These are phyloP conservation scores for Protomyces inundatus DNA, from an alignment of 1,139 yeast genomes.

Conservation along the genomic window DNA sequence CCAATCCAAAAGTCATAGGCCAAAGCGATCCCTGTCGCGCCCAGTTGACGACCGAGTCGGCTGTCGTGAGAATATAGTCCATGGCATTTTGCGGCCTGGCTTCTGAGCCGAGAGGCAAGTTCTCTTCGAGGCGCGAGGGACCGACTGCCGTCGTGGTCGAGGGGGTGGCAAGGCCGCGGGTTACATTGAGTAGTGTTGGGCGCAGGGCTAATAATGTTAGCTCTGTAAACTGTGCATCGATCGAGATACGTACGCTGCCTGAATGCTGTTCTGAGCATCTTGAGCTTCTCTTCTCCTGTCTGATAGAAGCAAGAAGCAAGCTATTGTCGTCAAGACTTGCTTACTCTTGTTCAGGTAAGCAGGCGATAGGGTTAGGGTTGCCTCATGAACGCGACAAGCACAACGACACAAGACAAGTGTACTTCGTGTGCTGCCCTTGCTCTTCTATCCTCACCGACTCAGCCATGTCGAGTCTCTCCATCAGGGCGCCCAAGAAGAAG, in stretches of 20 bases:
- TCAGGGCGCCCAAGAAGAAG: conserved; percentile 21
- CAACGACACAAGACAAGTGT: neutral
- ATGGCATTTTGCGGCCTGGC: conserved; percentile 53
- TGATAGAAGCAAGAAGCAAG: too few relatives aligned
- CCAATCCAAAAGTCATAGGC: conserved; percentile 74
- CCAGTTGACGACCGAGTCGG: conserved; percentile 84
- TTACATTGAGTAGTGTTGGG: conserved; percentile 13
- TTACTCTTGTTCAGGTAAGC: neutral
- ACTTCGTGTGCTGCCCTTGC: neutral
- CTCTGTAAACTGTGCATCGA: neutral
- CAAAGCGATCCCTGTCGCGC: conserved; percentile 88
- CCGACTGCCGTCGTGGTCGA: conserved; percentile 19
- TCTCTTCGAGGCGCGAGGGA: conserved; percentile 17
- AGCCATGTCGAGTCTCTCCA: conserved; percentile 18
- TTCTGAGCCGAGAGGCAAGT: conserved; percentile 48
- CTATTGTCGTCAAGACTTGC: too few relatives aligned
- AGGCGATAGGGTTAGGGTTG: neutral
- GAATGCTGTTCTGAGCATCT: neutral
- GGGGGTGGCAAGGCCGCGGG: conserved; percentile 23
- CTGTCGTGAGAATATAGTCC: conserved; percentile 79
- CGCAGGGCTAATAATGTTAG: neutral
- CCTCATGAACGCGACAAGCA: neutral
- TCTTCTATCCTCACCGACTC: neutral
- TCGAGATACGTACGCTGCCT: neutral
- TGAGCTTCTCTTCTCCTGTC: neutral